A percentile compares a stretch with the other conserved stretches of the same genome.
phyloP scores from a whole-genome alignment of 2,329 filamentous ascomycete genomes.

The Diaporthe sp. region DNA sequence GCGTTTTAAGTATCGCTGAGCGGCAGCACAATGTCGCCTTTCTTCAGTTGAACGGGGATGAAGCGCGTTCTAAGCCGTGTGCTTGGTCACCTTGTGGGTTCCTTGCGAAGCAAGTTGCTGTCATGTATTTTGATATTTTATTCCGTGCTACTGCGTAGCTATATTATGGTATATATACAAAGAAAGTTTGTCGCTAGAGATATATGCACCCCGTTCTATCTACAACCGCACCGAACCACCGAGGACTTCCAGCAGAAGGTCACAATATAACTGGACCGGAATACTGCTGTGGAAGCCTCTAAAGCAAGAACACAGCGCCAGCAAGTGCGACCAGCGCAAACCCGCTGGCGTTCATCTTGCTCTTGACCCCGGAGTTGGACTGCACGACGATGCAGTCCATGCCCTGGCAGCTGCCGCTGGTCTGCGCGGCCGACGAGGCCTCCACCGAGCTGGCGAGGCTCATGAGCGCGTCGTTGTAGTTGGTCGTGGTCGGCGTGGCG shows the following conservation, averaged over 20 bases:
- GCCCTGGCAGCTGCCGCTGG: constrained; percentile 6
- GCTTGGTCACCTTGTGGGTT: background rate
- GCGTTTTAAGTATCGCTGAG: no score
- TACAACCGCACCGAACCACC: background rate
- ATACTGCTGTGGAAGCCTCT: background rate
- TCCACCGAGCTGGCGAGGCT: constrained; percentile 24
- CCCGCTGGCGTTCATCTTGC: constrained; percentile 20
- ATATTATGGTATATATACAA: constrained; percentile 33
- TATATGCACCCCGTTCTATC: background rate
- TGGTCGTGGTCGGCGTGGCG: constrained; percentile 5
- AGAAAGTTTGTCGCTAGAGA: constrained; percentile 24
- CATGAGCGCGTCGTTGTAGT: constrained; percentile 31
- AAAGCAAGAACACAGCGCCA: constrained; percentile 36
- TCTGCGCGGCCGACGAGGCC: constrained; percentile 5
- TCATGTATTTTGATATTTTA: background rate
- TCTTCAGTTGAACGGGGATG: no score
- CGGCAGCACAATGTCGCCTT: no score
- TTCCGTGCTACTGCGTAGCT: background rate
- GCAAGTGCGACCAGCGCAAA: constrained; percentile 38
- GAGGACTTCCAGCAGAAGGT: background rate
- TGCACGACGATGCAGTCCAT: constrained; percentile 41
- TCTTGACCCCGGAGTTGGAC: constrained; percentile 35
- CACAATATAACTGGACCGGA: background rate
- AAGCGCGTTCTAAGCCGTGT: no score
- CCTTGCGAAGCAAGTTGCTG: background rate